Evolutionary conservation across 345 rosid genomes (phyloP).

Genomic region (Sisymbrium irio): DNA sequence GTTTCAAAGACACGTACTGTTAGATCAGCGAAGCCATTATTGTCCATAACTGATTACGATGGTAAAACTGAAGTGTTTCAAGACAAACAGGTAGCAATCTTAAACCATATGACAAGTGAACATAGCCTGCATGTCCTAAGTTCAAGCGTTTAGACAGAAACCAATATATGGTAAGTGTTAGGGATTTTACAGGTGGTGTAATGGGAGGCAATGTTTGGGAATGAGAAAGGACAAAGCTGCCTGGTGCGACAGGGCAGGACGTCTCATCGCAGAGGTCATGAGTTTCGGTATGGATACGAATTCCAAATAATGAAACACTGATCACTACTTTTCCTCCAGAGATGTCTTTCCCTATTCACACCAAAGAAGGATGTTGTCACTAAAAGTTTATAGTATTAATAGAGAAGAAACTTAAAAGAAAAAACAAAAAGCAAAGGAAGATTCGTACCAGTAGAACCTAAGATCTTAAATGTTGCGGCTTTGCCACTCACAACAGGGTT

Average conservation of each 20-base stretch:
- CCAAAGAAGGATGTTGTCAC: neutral
- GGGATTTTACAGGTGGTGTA: conserved; percentile 56
- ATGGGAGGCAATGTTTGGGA: conserved; percentile 52
- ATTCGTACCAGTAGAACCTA: conserved; percentile 50
- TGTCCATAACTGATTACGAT: neutral
- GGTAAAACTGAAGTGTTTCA: neutral
- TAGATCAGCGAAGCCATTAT: neutral
- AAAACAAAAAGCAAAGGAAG: neutral
- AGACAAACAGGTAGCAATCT: neutral
- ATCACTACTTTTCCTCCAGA: conserved; percentile 55
- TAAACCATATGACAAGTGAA: neutral
- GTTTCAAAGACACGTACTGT: conserved; percentile 11
- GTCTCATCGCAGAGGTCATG: conserved; percentile 60
- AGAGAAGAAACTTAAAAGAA: neutral
- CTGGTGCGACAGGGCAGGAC: conserved; percentile 49
- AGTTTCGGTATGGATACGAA: conserved; percentile 53
- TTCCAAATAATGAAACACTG: conserved; percentile 43
- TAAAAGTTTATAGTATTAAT: too few species aligned
- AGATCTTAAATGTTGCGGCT: conserved; percentile 55
- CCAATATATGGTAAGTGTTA: neutral
- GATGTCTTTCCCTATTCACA: conserved; percentile 40
- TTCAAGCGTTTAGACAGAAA: neutral
- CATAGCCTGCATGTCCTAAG: neutral
- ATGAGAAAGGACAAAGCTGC: conserved; percentile 64
- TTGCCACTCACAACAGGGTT: conserved; percentile 50